A percentile compares a stretch with the other conserved stretches of the same genome.
Conservation (phyloP, 1,139 yeast genomes). For the Eremothecium cymbalariae region DNA sequence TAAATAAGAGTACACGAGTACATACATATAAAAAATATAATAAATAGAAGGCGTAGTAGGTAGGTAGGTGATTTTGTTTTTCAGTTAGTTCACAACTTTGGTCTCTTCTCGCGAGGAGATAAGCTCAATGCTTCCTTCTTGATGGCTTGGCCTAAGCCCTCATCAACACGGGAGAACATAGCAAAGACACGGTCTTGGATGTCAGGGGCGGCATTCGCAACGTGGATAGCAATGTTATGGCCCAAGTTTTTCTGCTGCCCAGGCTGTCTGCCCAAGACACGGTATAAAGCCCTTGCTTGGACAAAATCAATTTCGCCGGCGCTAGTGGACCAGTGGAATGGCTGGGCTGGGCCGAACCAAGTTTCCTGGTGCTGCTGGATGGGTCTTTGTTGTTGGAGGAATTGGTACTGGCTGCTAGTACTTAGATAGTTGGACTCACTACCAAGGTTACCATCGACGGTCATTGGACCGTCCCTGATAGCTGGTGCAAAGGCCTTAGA, state of each 20-base stretch:
- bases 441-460: conserved; percentile 80
- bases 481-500: conserved; percentile 50
- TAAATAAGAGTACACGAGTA: not conserved
- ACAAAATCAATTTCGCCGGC: conserved; percentile 58
- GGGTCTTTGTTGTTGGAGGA: conserved; percentile 31
- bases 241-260: conserved; percentile 80
- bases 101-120: conserved; percentile 38
- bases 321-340: conserved; percentile 73
- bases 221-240: conserved; percentile 76
- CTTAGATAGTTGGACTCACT: conserved; percentile 72
- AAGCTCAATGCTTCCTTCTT: conserved; percentile 53
- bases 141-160: conserved; percentile 54
- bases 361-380: conserved; percentile 65
- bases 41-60: not conserved
- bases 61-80: too few species aligned
- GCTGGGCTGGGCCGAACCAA: conserved; percentile 82
- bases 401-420: conserved; percentile 35
- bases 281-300: conserved; percentile 61
- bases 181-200: conserved; percentile 76
- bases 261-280: conserved; percentile 63
- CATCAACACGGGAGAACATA: conserved; percentile 66
- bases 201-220: conserved; percentile 56
- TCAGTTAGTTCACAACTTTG: conserved; percentile 17
- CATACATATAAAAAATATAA: not conserved
- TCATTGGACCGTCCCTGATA: conserved; percentile 84